Percentiles rank a stretch among this genome's conserved stretches.
Evolutionary conservation across 2,329 filamentous ascomycete genomes (phyloP).

Genomic region (Clarireedia hainanense): DNA sequence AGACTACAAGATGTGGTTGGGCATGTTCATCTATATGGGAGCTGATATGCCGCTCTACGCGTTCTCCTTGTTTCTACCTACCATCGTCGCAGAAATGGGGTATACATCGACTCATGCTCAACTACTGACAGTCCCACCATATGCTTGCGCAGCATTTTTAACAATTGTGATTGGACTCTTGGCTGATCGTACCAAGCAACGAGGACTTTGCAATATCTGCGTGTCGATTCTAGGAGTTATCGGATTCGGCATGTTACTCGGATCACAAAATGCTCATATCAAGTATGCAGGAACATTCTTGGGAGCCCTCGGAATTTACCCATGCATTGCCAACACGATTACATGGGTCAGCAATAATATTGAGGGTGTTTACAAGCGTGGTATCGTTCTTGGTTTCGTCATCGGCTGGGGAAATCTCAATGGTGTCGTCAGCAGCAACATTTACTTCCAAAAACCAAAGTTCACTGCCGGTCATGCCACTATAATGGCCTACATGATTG

Average conservation of each 20-base stretch:
- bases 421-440: constrained; percentile 52
- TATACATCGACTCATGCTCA: constrained; percentile 56
- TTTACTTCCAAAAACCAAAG: constrained; percentile 48
- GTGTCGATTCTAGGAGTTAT: constrained; percentile 62
- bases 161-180: constrained; percentile 65
- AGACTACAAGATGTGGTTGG: constrained; percentile 79
- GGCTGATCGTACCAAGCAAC: constrained; percentile 64
- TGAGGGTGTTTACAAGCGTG: constrained; percentile 85
- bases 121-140: constrained; percentile 67
- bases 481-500: constrained; percentile 63
- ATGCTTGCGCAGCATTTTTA: constrained; percentile 60
- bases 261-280: constrained; percentile 51
- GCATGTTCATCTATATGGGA: constrained; percentile 73
- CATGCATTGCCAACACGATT: constrained; percentile 77
- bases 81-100: constrained; percentile 57
- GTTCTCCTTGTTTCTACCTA: constrained; percentile 71
- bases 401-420: constrained; percentile 92
- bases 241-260: constrained; percentile 76
- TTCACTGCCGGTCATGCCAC: constrained; percentile 68
- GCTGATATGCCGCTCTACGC: constrained; percentile 64
- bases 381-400: constrained; percentile 75
- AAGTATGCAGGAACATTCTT: constrained; percentile 80
- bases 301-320: constrained; percentile 80
- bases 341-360: constrained; percentile 82
- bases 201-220: constrained; percentile 76